These are phyloP conservation scores for Aegle marmelos DNA, from an alignment of 345 rosid species.

Conservation along the genomic window DNA sequence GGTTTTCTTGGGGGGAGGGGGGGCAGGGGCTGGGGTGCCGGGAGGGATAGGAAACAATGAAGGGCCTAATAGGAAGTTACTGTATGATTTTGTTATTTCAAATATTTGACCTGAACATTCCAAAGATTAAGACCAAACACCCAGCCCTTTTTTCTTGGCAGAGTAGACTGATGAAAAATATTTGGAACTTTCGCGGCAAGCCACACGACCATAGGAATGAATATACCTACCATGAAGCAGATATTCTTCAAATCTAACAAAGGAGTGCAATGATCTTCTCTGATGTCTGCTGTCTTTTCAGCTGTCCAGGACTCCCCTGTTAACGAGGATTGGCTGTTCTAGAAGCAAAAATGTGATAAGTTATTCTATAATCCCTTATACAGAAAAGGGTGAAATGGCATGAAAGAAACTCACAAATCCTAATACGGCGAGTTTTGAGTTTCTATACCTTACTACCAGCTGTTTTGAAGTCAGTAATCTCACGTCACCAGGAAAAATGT, in stretches of 20 bases:
- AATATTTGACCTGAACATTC: not conserved
- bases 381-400: slow-evolving; percentile 6
- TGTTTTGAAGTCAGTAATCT: slow-evolving; percentile 61
- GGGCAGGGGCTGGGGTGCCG: too few relatives aligned
- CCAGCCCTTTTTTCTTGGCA: not conserved
- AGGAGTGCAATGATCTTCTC: slow-evolving; percentile 51
- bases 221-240: slow-evolving; percentile 59
- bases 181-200: not conserved
- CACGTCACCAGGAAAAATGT: slow-evolving; percentile 73
- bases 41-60: too few relatives aligned
- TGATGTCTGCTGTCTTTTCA: slow-evolving; percentile 54
- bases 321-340: slow-evolving; percentile 66
- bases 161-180: not conserved
- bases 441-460: slow-evolving; percentile 58
- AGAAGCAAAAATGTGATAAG: slow-evolving; percentile 27
- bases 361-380: slow-evolving; percentile 5
- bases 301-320: slow-evolving; percentile 67
- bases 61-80: too few relatives aligned
- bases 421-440: not conserved
- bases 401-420: not conserved
- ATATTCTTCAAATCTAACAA: slow-evolving; percentile 65
- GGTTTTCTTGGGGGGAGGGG: too few relatives aligned
- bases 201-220: not conserved
- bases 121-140: not conserved
- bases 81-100: too few relatives aligned